Percentiles rank a stretch among this genome's conserved stretches.
Conservation (phyloP, 2,329 filamentous ascomycete species). For the Phoma sp. region DNA sequence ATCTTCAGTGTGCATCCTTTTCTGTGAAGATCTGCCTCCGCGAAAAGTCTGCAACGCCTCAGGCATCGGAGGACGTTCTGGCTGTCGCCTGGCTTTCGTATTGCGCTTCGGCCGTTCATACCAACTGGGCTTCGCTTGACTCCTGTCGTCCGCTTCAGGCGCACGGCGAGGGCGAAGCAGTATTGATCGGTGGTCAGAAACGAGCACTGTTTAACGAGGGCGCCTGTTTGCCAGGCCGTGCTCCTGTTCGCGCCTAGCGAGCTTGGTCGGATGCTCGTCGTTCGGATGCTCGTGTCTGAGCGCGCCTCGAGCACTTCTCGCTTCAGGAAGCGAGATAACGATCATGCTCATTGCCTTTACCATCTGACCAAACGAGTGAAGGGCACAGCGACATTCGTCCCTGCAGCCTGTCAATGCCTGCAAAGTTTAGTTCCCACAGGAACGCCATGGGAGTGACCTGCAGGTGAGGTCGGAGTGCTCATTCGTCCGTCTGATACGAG, state of each 20-base stretch:
- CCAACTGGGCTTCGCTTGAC: slow-evolving; percentile 35
- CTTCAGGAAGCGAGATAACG: slow-evolving; percentile 34
- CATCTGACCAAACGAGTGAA: slow-evolving; percentile 22
- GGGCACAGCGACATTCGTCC: slow-evolving; percentile 7
- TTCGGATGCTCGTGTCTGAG: slow-evolving; percentile 10
- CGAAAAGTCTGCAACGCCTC: slow-evolving; percentile 22
- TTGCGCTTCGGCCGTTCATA: slow-evolving; percentile 30
- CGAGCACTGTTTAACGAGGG: slow-evolving; percentile 14
- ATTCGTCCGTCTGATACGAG: slow-evolving; percentile 19
- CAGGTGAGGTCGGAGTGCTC: slow-evolving; percentile 11
- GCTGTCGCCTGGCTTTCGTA: slow-evolving; percentile 27
- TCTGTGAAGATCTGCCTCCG: slow-evolving; percentile 20
- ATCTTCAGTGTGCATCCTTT: background rate
- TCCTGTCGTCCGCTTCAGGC: slow-evolving; percentile 21
- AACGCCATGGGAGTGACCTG: slow-evolving; percentile 13
- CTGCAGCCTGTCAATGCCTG: slow-evolving; percentile 20
- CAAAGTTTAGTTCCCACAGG: slow-evolving; percentile 19
- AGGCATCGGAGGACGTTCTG: slow-evolving; percentile 14
- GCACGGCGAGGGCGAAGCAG: slow-evolving; percentile 30
- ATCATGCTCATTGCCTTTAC: slow-evolving; percentile 29
- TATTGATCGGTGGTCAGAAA: slow-evolving; percentile 33
- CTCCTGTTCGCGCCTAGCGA: slow-evolving; percentile 29
- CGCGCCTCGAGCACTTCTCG: slow-evolving; percentile 15
- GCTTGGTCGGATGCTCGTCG: slow-evolving; percentile 7
- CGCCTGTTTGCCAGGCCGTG: slow-evolving; percentile 33